These are phyloP conservation scores for Cryphonectria radicalis DNA, from an alignment of 2,329 filamentous ascomycete species.

Conservation along the genomic window DNA sequence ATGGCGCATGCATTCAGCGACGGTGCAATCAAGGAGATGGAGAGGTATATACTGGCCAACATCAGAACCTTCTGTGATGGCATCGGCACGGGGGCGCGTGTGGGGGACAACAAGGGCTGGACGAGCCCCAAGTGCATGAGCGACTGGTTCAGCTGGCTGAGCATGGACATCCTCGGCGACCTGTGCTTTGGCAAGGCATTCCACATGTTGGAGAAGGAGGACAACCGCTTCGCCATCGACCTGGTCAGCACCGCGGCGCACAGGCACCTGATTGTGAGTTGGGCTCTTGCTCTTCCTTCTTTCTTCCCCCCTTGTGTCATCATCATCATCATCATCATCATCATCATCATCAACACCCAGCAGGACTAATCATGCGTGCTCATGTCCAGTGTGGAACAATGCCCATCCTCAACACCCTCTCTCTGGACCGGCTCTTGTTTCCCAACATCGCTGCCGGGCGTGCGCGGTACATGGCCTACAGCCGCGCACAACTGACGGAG, in stretches of 20 bases:
- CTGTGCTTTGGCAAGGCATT: conserved; percentile 66
- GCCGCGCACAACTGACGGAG: conserved; percentile 67
- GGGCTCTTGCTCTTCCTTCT: neutral
- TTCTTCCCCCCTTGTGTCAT: neutral
- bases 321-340: neutral
- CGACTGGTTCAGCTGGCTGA: conserved; percentile 65
- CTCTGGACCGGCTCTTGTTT: conserved; percentile 71
- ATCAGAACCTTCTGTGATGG: conserved; percentile 68
- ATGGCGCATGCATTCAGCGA: conserved; percentile 75
- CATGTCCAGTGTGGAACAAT: conserved; percentile 68
- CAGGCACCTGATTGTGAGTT: conserved; percentile 67
- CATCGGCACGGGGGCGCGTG: conserved; percentile 48
- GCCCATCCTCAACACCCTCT: conserved; percentile 68
- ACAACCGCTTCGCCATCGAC: conserved; percentile 69
- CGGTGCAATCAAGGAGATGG: conserved; percentile 68
- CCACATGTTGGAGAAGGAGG: conserved; percentile 61
- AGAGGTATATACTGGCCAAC: conserved; percentile 68
- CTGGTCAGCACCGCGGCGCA: conserved; percentile 71
- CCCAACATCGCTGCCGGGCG: conserved; percentile 68
- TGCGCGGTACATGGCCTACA: conserved; percentile 73
- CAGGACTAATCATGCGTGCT: neutral
- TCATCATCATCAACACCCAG: neutral
- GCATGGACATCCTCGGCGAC: conserved; percentile 66
- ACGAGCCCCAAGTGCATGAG: conserved; percentile 63
- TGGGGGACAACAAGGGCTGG: conserved; percentile 62